Evolutionary conservation across 805 yeast genomes (phyloP).

Genomic region (Ogataea paradorogensis): DNA sequence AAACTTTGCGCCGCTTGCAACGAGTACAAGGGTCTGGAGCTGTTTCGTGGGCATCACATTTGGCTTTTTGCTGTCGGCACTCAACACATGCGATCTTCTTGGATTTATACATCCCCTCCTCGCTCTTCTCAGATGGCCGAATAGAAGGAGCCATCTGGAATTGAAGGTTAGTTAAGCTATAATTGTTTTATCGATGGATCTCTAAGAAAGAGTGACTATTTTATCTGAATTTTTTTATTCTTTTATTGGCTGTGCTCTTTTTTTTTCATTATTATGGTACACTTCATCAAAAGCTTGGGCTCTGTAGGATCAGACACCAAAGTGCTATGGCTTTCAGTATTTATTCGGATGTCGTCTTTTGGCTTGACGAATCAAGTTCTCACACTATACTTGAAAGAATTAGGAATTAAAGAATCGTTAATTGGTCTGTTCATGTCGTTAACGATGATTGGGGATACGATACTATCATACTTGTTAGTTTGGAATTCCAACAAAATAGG

Average conservation of each 20-base stretch:
- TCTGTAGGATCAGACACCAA: slow-evolving; percentile 47
- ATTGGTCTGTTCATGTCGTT: slow-evolving; percentile 82
- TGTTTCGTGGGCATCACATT: slow-evolving; percentile 78
- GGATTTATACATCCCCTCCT: slow-evolving; percentile 4
- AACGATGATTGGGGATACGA: slow-evolving; percentile 76
- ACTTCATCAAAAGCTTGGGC: slow-evolving; percentile 34
- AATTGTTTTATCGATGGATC: not conserved
- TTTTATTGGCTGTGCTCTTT: slow-evolving; percentile 3
- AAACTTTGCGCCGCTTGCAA: slow-evolving; percentile 66
- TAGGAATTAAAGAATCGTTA: slow-evolving; percentile 51
- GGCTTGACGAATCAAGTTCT: slow-evolving; percentile 79
- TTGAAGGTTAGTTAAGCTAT: not conserved
- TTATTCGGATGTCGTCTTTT: slow-evolving; percentile 68
- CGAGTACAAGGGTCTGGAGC: slow-evolving; percentile 81
- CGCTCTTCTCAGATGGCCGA: slow-evolving; percentile 1
- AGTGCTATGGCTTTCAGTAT: slow-evolving; percentile 65
- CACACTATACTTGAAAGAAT: slow-evolving; percentile 58
- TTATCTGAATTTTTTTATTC: not conserved
- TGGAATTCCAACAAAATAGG: slow-evolving; percentile 77
- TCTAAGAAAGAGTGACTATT: not conserved
- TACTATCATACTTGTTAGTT: slow-evolving; percentile 65
- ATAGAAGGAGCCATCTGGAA: slow-evolving; percentile 1
- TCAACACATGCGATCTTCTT: slow-evolving; percentile 89
- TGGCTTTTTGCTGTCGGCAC: slow-evolving; percentile 92
- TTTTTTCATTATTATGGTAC: slow-evolving; percentile 26